phyloP scores from a whole-genome alignment of 2,329 filamentous ascomycete genomes.

The Verticillium tricorpus region DNA sequence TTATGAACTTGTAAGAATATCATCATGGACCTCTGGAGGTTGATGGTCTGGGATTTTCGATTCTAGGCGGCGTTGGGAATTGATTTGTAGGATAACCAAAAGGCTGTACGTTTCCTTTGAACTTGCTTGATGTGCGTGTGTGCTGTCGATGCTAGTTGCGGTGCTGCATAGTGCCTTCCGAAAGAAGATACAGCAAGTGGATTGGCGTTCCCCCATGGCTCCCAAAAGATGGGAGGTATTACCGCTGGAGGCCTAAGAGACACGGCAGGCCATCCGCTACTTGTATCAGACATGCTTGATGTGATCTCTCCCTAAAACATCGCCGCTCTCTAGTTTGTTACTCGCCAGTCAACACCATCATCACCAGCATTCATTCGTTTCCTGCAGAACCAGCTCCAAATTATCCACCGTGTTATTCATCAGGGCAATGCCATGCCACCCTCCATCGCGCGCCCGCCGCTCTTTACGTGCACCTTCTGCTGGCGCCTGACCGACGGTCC shows the following conservation, averaged over 20 bases:
- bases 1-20: conserved; percentile 3
- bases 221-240: background rate
- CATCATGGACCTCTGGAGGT: conserved; percentile 1
- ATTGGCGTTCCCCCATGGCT: too few relatives aligned
- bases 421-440: background rate
- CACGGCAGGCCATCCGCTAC: background rate
- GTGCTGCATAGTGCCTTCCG: background rate
- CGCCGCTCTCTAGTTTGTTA: background rate
- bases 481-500: conserved; percentile 33
- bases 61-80: conserved; percentile 1
- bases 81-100: background rate
- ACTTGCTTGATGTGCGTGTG: background rate
- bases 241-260: background rate
- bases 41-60: background rate
- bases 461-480: conserved; percentile 55
- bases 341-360: background rate
- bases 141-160: background rate
- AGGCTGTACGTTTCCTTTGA: background rate
- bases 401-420: too few relatives aligned
- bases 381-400: background rate
- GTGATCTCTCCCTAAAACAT: background rate
- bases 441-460: conserved; percentile 2
- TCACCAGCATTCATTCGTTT: background rate
- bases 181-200: background rate
- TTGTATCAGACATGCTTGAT: background rate